These are phyloP conservation scores for Trichomonas tenax DNA, from an alignment of 208 protist species.

Conservation along the genomic window DNA sequence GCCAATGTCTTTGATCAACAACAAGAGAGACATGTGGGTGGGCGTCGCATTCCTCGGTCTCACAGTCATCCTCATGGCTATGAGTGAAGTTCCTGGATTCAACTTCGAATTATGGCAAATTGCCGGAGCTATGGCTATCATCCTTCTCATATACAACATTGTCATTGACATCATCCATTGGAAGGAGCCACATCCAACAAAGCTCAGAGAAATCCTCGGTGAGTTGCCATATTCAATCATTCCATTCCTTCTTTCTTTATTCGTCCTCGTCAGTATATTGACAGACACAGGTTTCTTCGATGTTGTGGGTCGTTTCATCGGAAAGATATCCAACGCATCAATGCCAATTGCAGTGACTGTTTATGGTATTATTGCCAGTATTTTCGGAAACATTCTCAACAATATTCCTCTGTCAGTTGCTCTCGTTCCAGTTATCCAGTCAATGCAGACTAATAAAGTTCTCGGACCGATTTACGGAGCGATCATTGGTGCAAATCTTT, in stretches of 20 bases:
- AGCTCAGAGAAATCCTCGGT: not conserved
- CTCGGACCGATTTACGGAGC: not conserved
- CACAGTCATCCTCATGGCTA: not conserved
- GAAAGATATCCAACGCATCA: not conserved
- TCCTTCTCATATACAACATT: not conserved
- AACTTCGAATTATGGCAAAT: not conserved
- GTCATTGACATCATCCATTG: not conserved
- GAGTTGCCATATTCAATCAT: not conserved
- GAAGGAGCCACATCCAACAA: not conserved
- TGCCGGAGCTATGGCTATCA: not conserved
- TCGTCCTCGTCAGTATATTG: not conserved
- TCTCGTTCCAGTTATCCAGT: not conserved
- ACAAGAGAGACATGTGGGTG: not conserved
- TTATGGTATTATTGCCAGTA: not conserved
- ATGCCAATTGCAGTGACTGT: not conserved
- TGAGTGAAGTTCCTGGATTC: not conserved
- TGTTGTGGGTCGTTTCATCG: not conserved
- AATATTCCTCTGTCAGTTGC: constrained; percentile 9
- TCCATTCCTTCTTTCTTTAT: not conserved
- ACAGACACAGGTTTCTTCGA: not conserved
- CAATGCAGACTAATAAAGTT: not conserved
- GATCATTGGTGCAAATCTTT: not conserved
- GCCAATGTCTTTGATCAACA: not conserved
- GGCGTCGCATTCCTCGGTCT: not conserved
- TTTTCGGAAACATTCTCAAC: not conserved